A percentile compares a stretch with the other conserved stretches of the same genome.
These are phyloP conservation scores for Camelina sativa DNA, from an alignment of 345 rosid genomes.

Conservation along the genomic window DNA sequence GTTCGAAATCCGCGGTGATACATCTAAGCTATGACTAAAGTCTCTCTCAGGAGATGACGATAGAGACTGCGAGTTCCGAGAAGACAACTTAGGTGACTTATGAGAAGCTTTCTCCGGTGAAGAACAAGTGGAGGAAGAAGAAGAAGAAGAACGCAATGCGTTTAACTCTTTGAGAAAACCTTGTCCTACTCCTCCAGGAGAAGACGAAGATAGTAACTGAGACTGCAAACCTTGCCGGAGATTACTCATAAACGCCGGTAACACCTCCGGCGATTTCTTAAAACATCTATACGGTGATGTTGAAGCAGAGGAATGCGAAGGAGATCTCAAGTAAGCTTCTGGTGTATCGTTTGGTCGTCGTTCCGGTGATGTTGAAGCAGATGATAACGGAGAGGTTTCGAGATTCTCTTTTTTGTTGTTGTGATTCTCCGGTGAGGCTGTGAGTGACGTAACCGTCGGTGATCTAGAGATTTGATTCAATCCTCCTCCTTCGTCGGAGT, in stretches of 20 bases:
- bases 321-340: slow-evolving; percentile 46
- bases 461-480: slow-evolving; percentile 49
- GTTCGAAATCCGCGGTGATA: slow-evolving; percentile 44
- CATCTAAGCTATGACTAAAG: slow-evolving; percentile 47
- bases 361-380: slow-evolving; percentile 52
- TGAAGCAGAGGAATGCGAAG: slow-evolving; percentile 51
- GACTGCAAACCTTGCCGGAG: slow-evolving; percentile 47
- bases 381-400: slow-evolving; percentile 44
- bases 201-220: slow-evolving; percentile 44
- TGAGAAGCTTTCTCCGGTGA: slow-evolving; percentile 55
- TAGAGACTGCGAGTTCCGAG: slow-evolving; percentile 37
- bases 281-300: slow-evolving; percentile 48
- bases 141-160: slow-evolving; percentile 34
- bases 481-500: slow-evolving; percentile 37
- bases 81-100: slow-evolving; percentile 19
- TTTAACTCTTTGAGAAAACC: slow-evolving; percentile 45
- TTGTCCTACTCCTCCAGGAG: slow-evolving; percentile 45
- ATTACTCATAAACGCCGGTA: slow-evolving; percentile 40
- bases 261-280: slow-evolving; percentile 36
- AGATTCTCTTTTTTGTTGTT: slow-evolving; percentile 33
- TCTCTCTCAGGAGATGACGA: slow-evolving; percentile 50
- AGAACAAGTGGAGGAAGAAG: slow-evolving; percentile 47
- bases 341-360: slow-evolving; percentile 45
- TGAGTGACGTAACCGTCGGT: slow-evolving; percentile 49
- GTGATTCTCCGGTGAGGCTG: slow-evolving; percentile 56